These are phyloP conservation scores for Candida tunisiensis DNA, from an alignment of 1,139 yeast species.

Conservation along the genomic window DNA sequence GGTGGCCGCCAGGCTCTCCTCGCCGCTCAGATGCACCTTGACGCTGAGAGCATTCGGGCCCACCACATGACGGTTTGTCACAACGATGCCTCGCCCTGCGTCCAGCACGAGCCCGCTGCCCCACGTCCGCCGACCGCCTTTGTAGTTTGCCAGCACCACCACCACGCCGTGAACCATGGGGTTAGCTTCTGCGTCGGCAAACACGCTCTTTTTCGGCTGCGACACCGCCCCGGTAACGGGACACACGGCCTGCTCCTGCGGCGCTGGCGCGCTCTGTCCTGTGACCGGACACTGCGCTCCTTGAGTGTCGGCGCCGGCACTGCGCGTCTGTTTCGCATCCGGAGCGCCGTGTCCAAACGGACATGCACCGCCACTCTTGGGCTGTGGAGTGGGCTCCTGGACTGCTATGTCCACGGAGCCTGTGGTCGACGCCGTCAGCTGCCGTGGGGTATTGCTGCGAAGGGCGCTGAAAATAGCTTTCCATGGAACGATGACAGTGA, in stretches of 20 bases:
- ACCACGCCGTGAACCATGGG: slow-evolving; percentile 5
- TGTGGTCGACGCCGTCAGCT: slow-evolving; percentile 2
- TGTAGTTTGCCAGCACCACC: slow-evolving; percentile 3
- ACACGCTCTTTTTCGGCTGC: no score
- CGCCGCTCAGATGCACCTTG: slow-evolving; percentile 12
- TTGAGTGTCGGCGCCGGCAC: no score
- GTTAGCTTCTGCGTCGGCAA: no score
- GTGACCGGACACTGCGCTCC: no score
- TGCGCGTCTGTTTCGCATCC: no score
- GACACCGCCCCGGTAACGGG: no score
- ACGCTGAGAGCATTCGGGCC: slow-evolving; percentile 8
- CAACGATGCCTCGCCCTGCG: slow-evolving; percentile 16
- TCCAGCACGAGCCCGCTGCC: slow-evolving; percentile 30
- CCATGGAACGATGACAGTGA: slow-evolving; percentile 38
- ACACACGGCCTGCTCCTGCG: no score
- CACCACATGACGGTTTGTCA: slow-evolving; percentile 31
- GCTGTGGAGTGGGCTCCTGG: neutral
- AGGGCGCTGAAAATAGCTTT: slow-evolving; percentile 10
- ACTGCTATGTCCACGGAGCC: neutral
- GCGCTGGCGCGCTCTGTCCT: no score
- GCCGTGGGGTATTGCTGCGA: no score
- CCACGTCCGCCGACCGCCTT: slow-evolving; percentile 17
- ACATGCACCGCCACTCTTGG: neutral
- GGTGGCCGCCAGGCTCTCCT: slow-evolving; percentile 5
- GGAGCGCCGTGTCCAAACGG: neutral